A percentile compares a stretch with the other conserved stretches of the same genome.
Conservation (phyloP, 1,284 basidiomycete genomes). For the Wolfiporia cocos region DNA sequence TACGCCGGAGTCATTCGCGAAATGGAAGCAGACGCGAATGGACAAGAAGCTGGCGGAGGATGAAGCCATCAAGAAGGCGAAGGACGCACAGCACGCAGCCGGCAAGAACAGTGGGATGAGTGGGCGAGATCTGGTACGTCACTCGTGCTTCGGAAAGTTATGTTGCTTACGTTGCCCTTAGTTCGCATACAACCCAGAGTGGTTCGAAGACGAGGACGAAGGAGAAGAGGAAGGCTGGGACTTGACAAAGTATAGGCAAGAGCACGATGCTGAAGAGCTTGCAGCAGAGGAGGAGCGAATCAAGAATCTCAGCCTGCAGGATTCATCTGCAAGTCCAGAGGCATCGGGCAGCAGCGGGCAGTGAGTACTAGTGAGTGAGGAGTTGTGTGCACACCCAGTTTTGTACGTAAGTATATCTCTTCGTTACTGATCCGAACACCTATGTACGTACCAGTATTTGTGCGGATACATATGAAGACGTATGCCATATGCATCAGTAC, state of each 20-base stretch:
- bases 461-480: too few relatives aligned
- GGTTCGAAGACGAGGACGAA: slow-evolving; percentile 86
- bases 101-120: slow-evolving; percentile 94
- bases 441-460: slow-evolving; percentile 11
- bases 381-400: not conserved
- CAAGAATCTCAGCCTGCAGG: slow-evolving; percentile 22
- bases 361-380: slow-evolving; percentile 7
- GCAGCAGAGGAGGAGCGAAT: slow-evolving; percentile 37
- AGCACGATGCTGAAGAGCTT: slow-evolving; percentile 57
- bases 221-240: slow-evolving; percentile 75
- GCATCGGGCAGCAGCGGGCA: slow-evolving; percentile 11
- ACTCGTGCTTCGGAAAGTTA: not conserved
- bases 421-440: slow-evolving; percentile 9
- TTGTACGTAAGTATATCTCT: too few relatives aligned
- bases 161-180: slow-evolving; percentile 23
- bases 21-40: slow-evolving; percentile 93
- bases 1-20: slow-evolving; percentile 89
- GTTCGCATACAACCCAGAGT: slow-evolving; percentile 96
- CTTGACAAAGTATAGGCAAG: slow-evolving; percentile 52
- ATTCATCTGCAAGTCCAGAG: slow-evolving; percentile 10
- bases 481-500: too few relatives aligned
- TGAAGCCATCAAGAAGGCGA: slow-evolving; percentile 80
- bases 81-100: slow-evolving; percentile 78
- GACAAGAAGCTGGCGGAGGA: slow-evolving; percentile 89
- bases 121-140: slow-evolving; percentile 85